phyloP scores from a whole-genome alignment of 176 grass and related monocot genomes.

The Tillandsia fasciculata region DNA sequence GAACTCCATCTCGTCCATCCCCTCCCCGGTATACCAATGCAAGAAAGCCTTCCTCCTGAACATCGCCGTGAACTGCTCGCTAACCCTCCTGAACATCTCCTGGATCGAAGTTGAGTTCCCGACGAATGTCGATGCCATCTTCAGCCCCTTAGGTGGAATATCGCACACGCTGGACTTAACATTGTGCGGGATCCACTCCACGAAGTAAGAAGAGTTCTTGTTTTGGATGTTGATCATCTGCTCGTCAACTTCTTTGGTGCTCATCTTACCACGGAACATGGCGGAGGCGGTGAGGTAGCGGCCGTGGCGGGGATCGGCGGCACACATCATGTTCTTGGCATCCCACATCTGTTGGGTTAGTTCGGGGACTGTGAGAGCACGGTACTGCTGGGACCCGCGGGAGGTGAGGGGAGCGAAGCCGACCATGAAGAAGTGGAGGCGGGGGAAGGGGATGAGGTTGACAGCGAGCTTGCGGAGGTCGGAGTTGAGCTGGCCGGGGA shows the following conservation, averaged over 20 bases:
- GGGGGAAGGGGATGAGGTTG: slow-evolving; percentile 79
- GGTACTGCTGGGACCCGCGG: slow-evolving; percentile 62
- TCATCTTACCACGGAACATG: slow-evolving; percentile 95
- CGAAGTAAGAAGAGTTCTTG: slow-evolving; percentile 90
- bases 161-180: slow-evolving; percentile 79
- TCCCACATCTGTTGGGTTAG: slow-evolving; percentile 96
- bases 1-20: slow-evolving; percentile 97
- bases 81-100: slow-evolving; percentile 79
- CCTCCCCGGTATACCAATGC: slow-evolving; percentile 85
- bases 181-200: slow-evolving; percentile 86
- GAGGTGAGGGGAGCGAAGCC: slow-evolving; percentile 72
- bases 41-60: slow-evolving; percentile 94
- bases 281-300: slow-evolving; percentile 74
- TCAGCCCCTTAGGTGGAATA: slow-evolving; percentile 63
- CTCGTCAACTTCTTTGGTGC: slow-evolving; percentile 93
- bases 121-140: slow-evolving; percentile 59
- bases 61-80: slow-evolving; percentile 84
- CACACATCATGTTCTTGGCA: slow-evolving; percentile 93
- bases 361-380: slow-evolving; percentile 75
- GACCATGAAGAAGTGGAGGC: slow-evolving; percentile 97
- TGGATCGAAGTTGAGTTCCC: slow-evolving; percentile 91
- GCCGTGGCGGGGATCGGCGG: slow-evolving; percentile 77
- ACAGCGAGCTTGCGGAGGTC: slow-evolving; percentile 83
- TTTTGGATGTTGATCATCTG: slow-evolving; percentile 89
- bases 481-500: slow-evolving; percentile 87